Evolutionary conservation across 495 filamentous ascomycete genomes (phyloP).

Genomic region (Aspergillus ellipticus): DNA sequence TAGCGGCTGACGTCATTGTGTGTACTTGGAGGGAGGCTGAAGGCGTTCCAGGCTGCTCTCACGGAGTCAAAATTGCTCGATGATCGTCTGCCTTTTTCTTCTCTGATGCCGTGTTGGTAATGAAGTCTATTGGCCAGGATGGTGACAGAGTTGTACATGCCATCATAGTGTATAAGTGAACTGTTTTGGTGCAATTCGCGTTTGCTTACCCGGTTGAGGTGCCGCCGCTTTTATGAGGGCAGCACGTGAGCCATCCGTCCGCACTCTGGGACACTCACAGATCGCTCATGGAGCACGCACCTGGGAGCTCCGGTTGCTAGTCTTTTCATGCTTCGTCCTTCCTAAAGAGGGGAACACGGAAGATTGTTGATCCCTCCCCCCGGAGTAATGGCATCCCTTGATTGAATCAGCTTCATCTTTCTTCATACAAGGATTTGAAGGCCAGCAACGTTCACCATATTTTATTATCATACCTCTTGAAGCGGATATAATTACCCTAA

Average conservation of each 20-base stretch:
- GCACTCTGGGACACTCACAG: too few relatives aligned
- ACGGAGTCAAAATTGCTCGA: background rate
- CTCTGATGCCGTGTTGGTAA: background rate
- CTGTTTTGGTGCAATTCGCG: too few relatives aligned
- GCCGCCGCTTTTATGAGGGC: too few relatives aligned
- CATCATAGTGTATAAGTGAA: too few relatives aligned
- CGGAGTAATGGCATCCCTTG: background rate
- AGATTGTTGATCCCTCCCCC: background rate
- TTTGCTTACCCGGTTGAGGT: too few relatives aligned
- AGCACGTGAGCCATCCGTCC: too few relatives aligned
- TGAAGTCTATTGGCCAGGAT: background rate
- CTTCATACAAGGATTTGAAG: background rate
- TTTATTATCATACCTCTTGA: background rate
- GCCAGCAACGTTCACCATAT: background rate
- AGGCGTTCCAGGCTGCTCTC: too few relatives aligned
- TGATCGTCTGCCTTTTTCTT: background rate
- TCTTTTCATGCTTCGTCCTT: too few relatives aligned
- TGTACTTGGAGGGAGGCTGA: too few relatives aligned
- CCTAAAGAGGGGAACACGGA: background rate
- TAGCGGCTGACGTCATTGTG: background rate
- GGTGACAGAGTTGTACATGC: background rate
- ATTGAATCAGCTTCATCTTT: background rate
- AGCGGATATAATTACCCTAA: background rate
- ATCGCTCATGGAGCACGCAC: too few relatives aligned
- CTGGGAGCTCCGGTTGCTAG: too few relatives aligned